Evolutionary conservation across 805 yeast species (phyloP), one percentile per base, ranked within the genome.

Genomic region (Clavispora carvajalis): DNA sequence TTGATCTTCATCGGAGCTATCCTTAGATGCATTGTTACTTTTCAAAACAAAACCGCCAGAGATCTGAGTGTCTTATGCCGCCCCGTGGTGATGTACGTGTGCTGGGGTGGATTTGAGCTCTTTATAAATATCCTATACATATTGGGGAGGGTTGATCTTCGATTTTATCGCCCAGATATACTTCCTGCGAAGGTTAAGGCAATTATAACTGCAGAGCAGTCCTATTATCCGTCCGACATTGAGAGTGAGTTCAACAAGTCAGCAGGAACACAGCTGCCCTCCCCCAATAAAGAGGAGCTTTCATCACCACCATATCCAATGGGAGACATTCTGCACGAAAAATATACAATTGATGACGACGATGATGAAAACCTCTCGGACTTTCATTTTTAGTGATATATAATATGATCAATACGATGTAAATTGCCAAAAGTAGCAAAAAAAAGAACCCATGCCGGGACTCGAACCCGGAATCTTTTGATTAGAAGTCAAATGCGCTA

Each of bases 151-250:
- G 77, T 81, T 38, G 93, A 85, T 58, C 68, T 85, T 53, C 72
- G 93, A 58, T 85, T 85, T 63, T 85, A 85, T 71, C 79, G 85
- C 60, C 91, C 93, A 13, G 90, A 83, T 58, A 62, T 59, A 34
- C 63, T 77, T 43, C 73, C 69, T 11, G 52, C 54, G 33, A 60
- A 56, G 37, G 70, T 68, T 38, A 55, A 71, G 46, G 50, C 58
- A 13, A 68, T 68, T 40, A 58, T 67, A 29, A 68, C 74, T 3
- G 73, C 73, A 3, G 70, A 68, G 41, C 73, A 66, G 45, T 57
- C 69, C 21, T 51, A 54, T 47, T 57, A 57, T 34, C 62, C 59
- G 5, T 60, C 68, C 1, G 63, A 58, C 21, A 53, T 52, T 31
- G 62, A 60, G 37, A 63, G 54, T 21, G 54, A 48, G 4, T 51